Percentiles rank a stretch among this genome's conserved stretches.
phyloP scores from a whole-genome alignment of 2,329 filamentous ascomycete species.

The Pseudogymnoascus sp. region DNA sequence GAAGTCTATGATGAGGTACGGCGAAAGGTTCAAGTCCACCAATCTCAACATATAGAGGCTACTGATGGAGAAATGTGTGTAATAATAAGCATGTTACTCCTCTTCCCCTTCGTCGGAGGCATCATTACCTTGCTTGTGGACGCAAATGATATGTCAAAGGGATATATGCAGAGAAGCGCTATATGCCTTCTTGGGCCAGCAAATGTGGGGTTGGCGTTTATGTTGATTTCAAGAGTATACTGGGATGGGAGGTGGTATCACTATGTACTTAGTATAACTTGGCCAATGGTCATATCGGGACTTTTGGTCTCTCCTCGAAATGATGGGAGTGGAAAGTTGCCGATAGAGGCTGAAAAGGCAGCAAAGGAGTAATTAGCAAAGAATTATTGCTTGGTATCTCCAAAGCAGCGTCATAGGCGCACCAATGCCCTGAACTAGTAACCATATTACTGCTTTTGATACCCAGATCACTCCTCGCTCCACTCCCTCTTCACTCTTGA shows the following conservation, averaged over 20 bases:
- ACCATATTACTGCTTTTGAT: neutral
- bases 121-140: neutral
- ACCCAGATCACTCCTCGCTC: too few relatives aligned
- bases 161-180: neutral
- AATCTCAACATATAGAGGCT: neutral
- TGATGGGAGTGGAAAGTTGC: neutral
- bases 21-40: neutral
- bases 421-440: slow-evolving; percentile 53
- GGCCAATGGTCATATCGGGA: neutral
- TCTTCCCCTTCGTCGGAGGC: neutral
- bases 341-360: neutral
- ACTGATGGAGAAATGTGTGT: neutral
- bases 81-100: neutral
- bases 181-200: neutral
- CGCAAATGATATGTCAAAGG: neutral
- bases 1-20: neutral
- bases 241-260: neutral
- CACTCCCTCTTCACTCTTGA: too few relatives aligned
- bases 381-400: neutral
- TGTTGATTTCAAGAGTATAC: neutral
- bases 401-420: slow-evolving; percentile 29
- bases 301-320: neutral
- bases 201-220: neutral
- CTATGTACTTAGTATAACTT: neutral
- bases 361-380: neutral